Conservation (phyloP, 306 rosid species). For the Ammopiptanthus mongolicus region DNA sequence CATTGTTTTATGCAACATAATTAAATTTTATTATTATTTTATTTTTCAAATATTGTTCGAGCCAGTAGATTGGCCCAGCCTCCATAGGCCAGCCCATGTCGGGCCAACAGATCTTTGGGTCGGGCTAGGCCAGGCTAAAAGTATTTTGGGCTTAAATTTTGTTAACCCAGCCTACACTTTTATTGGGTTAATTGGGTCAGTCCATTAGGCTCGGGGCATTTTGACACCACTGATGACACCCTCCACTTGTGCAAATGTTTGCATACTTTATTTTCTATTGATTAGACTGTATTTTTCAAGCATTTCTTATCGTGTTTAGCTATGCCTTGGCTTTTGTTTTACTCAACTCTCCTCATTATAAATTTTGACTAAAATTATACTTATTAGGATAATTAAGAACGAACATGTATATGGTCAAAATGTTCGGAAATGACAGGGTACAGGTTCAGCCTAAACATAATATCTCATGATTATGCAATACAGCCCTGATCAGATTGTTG, state of each 20-base stretch:
- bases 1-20: too few relatives aligned
- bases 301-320: background rate
- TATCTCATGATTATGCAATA: background rate
- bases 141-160: too few relatives aligned
- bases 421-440: background rate
- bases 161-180: too few relatives aligned
- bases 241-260: background rate
- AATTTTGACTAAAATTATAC: background rate
- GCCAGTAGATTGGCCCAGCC: too few relatives aligned
- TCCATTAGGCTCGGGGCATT: too few relatives aligned
- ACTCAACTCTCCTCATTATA: background rate
- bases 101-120: too few relatives aligned
- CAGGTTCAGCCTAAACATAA: background rate
- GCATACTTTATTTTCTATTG: background rate
- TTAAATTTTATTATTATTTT: too few relatives aligned
- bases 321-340: background rate
- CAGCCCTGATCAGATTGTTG: background rate
- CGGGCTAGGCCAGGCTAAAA: too few relatives aligned
- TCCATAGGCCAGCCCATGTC: too few relatives aligned
- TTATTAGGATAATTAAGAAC: conserved; percentile 4
- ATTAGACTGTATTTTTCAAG: background rate
- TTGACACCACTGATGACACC: too few relatives aligned
- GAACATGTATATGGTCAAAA: conserved; percentile 6
- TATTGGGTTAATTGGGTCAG: too few relatives aligned
- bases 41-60: too few relatives aligned